Conservation (phyloP, 1,284 basidiomycete species). For the Ganoderma lucidum region DNA sequence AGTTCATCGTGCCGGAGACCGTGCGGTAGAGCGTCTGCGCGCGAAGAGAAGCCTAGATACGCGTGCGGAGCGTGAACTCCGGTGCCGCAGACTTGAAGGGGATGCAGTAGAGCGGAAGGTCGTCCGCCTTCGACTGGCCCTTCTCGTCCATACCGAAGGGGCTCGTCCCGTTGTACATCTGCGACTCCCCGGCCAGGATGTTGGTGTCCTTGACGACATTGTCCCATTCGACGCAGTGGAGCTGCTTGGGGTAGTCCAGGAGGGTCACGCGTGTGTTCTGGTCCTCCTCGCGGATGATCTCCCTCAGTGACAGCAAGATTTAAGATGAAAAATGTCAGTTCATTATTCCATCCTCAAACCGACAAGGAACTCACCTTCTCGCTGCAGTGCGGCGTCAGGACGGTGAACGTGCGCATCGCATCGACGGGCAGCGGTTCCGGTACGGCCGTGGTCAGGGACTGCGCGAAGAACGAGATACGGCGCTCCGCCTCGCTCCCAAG, state of each 20-base stretch:
- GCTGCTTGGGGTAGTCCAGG: constrained; percentile 96
- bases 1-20: constrained; percentile 99
- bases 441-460: constrained; percentile 89
- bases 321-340: constrained; percentile 38
- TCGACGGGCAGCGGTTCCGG: constrained; percentile 93
- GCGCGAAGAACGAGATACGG: constrained; percentile 96
- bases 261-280: constrained; percentile 95
- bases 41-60: constrained; percentile 98
- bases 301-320: constrained; percentile 91
- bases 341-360: not conserved
- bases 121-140: constrained; percentile 85
- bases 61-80: constrained; percentile 97
- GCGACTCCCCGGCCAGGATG: constrained; percentile 96
- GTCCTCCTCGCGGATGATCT: constrained; percentile 97
- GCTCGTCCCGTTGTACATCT: constrained; percentile 82
- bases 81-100: constrained; percentile 99
- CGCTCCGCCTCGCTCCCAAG: constrained; percentile 92
- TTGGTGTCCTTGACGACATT: constrained; percentile 99
- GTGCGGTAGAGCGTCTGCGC: constrained; percentile 99
- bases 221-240: constrained; percentile 98
- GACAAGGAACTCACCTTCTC: constrained; percentile 73
- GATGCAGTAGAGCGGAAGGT: constrained; percentile 98
- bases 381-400: constrained; percentile 94
- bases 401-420: constrained; percentile 97
- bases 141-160: constrained; percentile 91